Evolutionary conservation across 106 monocot species (phyloP).

Genomic region (Cymbidium sinense): DNA sequence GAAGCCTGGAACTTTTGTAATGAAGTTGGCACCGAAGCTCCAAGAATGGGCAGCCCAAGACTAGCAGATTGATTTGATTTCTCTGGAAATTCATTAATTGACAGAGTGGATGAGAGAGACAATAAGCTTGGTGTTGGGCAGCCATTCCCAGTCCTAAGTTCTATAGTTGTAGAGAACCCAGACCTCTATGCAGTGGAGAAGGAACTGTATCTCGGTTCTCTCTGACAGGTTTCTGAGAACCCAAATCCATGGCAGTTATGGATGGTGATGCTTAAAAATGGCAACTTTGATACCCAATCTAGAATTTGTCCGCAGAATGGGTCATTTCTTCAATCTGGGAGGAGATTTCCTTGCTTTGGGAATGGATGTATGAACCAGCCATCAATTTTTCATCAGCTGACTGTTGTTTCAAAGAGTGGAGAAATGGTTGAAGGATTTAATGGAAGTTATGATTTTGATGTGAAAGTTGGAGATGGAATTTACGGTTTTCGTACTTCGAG

Average conservation of each 20-base stretch:
- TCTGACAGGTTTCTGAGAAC: slow-evolving; percentile 39
- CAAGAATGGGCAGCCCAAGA: slow-evolving; percentile 80
- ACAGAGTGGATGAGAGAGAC: slow-evolving; percentile 41
- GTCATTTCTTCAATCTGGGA: slow-evolving; percentile 35
- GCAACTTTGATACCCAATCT: slow-evolving; percentile 59
- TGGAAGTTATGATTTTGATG: not conserved
- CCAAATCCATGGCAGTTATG: slow-evolving; percentile 63
- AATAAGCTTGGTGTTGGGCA: slow-evolving; percentile 40
- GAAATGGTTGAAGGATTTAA: not conserved
- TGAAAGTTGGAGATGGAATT: slow-evolving; percentile 32
- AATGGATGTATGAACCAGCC: slow-evolving; percentile 83
- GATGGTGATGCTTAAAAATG: slow-evolving; percentile 89
- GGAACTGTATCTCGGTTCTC: slow-evolving; percentile 55
- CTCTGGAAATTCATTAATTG: slow-evolving; percentile 5
- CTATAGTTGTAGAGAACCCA: slow-evolving; percentile 5
- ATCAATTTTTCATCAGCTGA: slow-evolving; percentile 36
- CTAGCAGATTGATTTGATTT: slow-evolving; percentile 73
- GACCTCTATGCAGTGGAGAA: slow-evolving; percentile 66
- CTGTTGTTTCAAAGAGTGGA: slow-evolving; percentile 9
- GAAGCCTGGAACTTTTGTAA: slow-evolving; percentile 96
- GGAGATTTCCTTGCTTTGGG: slow-evolving; percentile 65
- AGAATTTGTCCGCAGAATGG: slow-evolving; percentile 50
- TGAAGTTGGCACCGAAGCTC: slow-evolving; percentile 75
- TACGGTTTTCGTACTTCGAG: slow-evolving; percentile 38
- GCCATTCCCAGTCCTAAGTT: slow-evolving; percentile 18